Evolutionary conservation across 495 filamentous ascomycete genomes (phyloP), one percentile per base, ranked within the genome.

Genomic region (Usnea hakonensis): DNA sequence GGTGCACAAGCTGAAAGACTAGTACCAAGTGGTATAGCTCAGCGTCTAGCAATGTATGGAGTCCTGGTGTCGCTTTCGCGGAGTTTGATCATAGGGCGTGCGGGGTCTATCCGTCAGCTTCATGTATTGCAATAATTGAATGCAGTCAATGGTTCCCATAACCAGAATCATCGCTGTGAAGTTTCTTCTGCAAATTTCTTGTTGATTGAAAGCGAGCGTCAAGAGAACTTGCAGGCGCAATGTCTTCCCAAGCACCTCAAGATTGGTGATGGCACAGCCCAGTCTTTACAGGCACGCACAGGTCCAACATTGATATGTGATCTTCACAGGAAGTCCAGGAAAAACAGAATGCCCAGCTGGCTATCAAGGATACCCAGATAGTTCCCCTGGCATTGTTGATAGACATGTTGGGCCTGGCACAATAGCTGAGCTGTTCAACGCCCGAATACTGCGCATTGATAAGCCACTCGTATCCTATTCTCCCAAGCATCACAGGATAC

Each of bases 211-310:
- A 48, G 21, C 43, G 2, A 26, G n/a, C 10, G 43, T 48, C 21
- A 48, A 26, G n/a, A 14, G 19, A 23, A 80, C 13, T n/a, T 7
- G 2, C 13, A 19, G 8, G 40, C 2, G 17, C 40, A 43, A 3
- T 19, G n/a, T n/a, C 16, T 19, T 43, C 8, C n/a, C 40, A 5
- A 43, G 40, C 40, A n/a, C 9, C 40, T 7, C 40, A 7, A 43
- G 17, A 43, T 43, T 19, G 4, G 40, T 13, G 17, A 43, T n/a
- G 17, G 3, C 40, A 43, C 19, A 16, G 40, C 40, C n/a, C 9
- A 1, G n/a, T 43, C 2, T 19, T n/a, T 7, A 19, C 17, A 3
- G 17, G 17, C 8, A 43, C 19, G 40, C 40, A 43, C 40, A 43
- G n/a, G 3, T 4, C 40, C 13, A n/a, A 13, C 40, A 43, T n/a